Evolutionary conservation across 2,329 filamentous ascomycete genomes (phyloP).

Genomic region (Arthrinium phaeospermum): DNA sequence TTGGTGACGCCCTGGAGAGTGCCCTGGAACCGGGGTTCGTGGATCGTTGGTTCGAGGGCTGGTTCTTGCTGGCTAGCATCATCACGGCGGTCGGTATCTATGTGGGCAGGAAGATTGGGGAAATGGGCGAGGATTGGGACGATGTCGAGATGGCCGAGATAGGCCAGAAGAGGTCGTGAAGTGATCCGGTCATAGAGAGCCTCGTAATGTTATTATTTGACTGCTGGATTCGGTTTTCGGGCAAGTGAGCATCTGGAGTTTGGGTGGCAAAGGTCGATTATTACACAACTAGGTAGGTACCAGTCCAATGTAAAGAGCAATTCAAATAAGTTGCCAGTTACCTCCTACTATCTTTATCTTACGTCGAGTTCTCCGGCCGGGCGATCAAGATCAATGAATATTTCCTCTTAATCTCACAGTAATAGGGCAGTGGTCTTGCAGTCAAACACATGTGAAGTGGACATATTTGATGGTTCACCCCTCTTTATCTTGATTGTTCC

Average conservation of each 20-base stretch:
- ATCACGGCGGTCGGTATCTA: slow-evolving; percentile 75
- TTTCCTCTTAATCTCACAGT: too few species aligned
- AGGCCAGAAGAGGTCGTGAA: slow-evolving; percentile 70
- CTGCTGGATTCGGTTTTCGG: background rate
- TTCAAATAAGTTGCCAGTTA: background rate
- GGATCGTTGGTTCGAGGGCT: slow-evolving; percentile 86
- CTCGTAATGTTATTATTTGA: background rate
- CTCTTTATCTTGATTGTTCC: background rate
- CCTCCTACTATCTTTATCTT: background rate
- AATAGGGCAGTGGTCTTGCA: background rate
- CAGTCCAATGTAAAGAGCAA: slow-evolving; percentile 10
- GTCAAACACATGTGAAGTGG: background rate
- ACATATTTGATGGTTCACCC: background rate
- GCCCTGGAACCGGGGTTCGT: slow-evolving; percentile 76
- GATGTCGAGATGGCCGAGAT: slow-evolving; percentile 70
- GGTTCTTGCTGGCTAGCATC: slow-evolving; percentile 75
- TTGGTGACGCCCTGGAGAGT: slow-evolving; percentile 78
- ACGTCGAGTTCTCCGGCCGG: too few species aligned
- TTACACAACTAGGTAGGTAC: slow-evolving; percentile 4
- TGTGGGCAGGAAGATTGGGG: slow-evolving; percentile 67
- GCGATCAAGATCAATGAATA: too few species aligned
- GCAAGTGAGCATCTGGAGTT: slow-evolving; percentile 12
- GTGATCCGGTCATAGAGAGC: background rate
- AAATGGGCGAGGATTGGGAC: slow-evolving; percentile 62
- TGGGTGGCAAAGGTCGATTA: background rate